These are phyloP conservation scores for Solanum habrochaites DNA, from an alignment of 257 asterid genomes.

Conservation along the genomic window DNA sequence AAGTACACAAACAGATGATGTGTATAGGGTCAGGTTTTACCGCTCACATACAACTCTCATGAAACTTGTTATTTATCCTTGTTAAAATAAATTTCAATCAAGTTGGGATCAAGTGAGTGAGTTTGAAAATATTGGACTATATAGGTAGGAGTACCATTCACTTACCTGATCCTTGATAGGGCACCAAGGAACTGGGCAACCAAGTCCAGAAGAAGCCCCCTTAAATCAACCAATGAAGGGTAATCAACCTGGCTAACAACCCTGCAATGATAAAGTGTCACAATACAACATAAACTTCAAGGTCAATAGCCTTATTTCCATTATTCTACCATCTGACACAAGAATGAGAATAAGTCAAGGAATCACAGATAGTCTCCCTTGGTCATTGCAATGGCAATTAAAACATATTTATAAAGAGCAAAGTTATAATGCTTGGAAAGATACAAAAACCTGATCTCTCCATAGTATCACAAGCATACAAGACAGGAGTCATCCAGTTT, in stretches of 20 bases:
- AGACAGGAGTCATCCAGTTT: not conserved
- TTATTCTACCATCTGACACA: not conserved
- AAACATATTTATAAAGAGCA: not conserved
- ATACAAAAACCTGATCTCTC: not conserved
- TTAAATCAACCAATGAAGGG: constrained; percentile 96
- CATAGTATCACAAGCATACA: not conserved
- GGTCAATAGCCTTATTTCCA: not conserved
- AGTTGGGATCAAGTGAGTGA: not conserved
- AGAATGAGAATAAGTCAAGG: not conserved
- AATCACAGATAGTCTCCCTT: not conserved
- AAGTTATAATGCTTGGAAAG: not conserved
- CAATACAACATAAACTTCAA: not conserved
- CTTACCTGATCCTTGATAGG: constrained; percentile 86
- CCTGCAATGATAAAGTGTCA: constrained; percentile 36
- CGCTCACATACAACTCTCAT: not conserved
- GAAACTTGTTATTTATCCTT: not conserved
- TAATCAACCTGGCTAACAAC: constrained; percentile 96
- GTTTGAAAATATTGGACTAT: not conserved
- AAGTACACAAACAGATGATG: not conserved
- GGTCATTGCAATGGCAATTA: not conserved
- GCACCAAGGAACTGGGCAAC: constrained; percentile 99
- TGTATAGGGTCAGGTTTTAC: not conserved
- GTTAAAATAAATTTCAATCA: not conserved
- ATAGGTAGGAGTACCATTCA: not conserved
- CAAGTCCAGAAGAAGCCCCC: constrained; percentile 96